Base-by-base conservation (phyloP, 108 stramenopile species). In the Discostella pseudostelligera region DNA sequence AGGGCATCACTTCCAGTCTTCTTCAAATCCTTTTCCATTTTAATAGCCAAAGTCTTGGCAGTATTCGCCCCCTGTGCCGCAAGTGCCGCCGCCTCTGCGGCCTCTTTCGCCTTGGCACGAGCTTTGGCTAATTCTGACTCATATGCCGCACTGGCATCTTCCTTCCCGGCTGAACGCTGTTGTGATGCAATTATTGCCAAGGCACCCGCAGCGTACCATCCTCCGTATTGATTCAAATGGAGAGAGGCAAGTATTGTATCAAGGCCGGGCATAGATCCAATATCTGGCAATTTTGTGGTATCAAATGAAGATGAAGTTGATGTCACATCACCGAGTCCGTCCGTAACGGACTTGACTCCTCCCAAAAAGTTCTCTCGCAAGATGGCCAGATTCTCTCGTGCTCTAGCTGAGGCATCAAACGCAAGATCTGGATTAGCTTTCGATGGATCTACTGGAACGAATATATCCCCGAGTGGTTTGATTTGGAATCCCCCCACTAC, bases 31-130 rank as follows among this genome's bases (percentile, higher is more conserved):
- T 63, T 57, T 19, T 75, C 67, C 66, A 75, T 68, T 16, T 62
- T 62, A 61, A 75, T 63, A 10, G 74, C 74, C 46, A 75, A 12
- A 6, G 32, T 36, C 39, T 63, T 75, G 24, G 74, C 74, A 66
- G 61, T 63, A 43, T 44, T 75, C n/a, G 74, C 74, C 1, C 74
- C 74, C 47, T 63, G 66, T 20, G 74, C 74, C 22, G 74, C 74
- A 35, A 63, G 22, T 28, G 55, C 48, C 59, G 74, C 74, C 25
- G 74, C 74, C 36, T 53, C 3, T 26, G 74, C 74, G 3, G 74
- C 74, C 61, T 75, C 67, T 16, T 36, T 68, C 56, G 74, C 74
- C 46, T 68, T 75, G 29, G 62, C 61, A 46, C 61, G 45, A 3
- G 74, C 74, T n/a, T 25, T 6, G 1, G 65, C 54, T 35, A 74